Evolutionary conservation across 1,139 yeast genomes (phyloP).

Genomic region (Diutina scorzettiae): DNA sequence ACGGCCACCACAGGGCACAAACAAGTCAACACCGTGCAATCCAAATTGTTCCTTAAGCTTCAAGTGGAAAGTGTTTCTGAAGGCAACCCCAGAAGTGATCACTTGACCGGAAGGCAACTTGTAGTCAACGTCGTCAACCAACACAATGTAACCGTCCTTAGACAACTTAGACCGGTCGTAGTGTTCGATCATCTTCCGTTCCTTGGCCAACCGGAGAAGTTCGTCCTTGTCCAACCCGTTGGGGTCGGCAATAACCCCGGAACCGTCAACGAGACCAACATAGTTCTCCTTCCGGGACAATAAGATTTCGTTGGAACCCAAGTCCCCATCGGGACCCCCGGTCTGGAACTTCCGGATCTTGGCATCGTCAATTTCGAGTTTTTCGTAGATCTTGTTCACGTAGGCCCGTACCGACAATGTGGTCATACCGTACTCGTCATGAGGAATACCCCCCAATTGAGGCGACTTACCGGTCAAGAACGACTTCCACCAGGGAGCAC

Average conservation of each 20-base stretch:
- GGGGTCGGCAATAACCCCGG: slow-evolving; percentile 91
- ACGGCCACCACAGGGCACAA: slow-evolving; percentile 98
- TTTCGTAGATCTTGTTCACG: slow-evolving; percentile 80
- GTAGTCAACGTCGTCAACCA: slow-evolving; percentile 78
- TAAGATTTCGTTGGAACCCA: slow-evolving; percentile 90
- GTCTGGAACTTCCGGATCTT: slow-evolving; percentile 76
- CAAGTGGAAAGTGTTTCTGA: slow-evolving; percentile 86
- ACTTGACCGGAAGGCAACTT: slow-evolving; percentile 65
- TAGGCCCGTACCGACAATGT: slow-evolving; percentile 88
- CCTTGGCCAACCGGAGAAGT: slow-evolving; percentile 65
- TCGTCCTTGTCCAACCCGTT: slow-evolving; percentile 76
- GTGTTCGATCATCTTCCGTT: slow-evolving; percentile 62
- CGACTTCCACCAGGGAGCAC: slow-evolving; percentile 99
- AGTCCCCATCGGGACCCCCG: slow-evolving; percentile 98
- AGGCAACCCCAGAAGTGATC: slow-evolving; percentile 78
- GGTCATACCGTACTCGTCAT: slow-evolving; percentile 97
- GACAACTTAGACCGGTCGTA: slow-evolving; percentile 62
- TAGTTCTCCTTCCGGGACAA: slow-evolving; percentile 73
- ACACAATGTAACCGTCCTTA: slow-evolving; percentile 64
- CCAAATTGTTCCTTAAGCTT: slow-evolving; percentile 56
- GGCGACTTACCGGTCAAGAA: slow-evolving; percentile 96
- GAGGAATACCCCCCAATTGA: slow-evolving; percentile 92
- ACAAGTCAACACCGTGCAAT: slow-evolving; percentile 52
- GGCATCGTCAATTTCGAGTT: slow-evolving; percentile 47
- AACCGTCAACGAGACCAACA: slow-evolving; percentile 87